Evolutionary conservation across 441 rosid species (phyloP), one percentile per base, ranked within the genome.

Genomic region (Erysimum pusillum): DNA sequence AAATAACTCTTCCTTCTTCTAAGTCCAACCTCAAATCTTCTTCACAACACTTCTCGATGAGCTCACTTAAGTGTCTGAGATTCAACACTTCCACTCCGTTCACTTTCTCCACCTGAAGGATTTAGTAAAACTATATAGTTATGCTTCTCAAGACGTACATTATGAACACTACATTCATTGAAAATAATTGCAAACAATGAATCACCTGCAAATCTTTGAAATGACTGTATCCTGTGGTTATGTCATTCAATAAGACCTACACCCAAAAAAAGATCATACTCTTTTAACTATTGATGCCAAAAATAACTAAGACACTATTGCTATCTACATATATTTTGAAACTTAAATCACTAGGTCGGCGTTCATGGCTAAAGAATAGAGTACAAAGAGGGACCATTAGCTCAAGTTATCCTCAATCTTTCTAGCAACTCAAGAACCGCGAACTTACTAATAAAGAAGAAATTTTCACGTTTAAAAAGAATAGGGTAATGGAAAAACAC

Each of bases 31-130:
- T 51, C 56, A 51, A 51, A 9, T 51, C 31, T 20, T 51, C 14
- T 18, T 22, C 56, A 51, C 31, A 9, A 51, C 56, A 51, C 2
- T 4, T 51, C 4, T 20, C 56, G 3, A 51, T 25, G 28, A 51
- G 31, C 31, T 51, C 56, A 51, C 2, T 51, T 51, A 51, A 31
- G 56, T 51, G 56, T 51, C 56, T 51, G 14, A 51, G 31, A 51
- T 51, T 51, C 31, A 51, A 51, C 56, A 51, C 56, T 20, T 51
- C 31, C 56, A 9, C 56, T 51, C 31, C 56, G 31, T 51, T 51
- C 14, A 51, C 56, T 20, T 51, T 51, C 56, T 51, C 20, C 56
- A 51, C 56, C 56, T 51, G 14, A 18, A 18, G 3, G 28, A 20
- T 51, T 20, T 51, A 22, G 25, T 22, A 22, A 22, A 22, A 22